Evolutionary conservation across 2,329 filamentous ascomycete species (phyloP), one percentile per base, ranked within the genome.

Genomic region (Ciborinia camelliae): DNA sequence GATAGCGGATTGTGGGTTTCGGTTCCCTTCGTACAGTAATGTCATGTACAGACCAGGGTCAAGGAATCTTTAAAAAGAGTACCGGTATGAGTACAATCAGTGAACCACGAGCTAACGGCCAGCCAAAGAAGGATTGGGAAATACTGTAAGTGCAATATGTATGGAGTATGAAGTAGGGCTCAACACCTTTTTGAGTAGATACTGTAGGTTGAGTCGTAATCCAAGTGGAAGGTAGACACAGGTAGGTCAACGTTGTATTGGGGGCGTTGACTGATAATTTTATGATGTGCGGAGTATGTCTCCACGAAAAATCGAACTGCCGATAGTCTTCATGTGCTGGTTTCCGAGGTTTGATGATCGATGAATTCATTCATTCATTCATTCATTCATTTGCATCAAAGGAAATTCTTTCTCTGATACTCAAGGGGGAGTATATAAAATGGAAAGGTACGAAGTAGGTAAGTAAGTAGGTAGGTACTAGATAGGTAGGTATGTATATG

Each of bases 1-100:
- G 54, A 57, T 32, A 39, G 39, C 54, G 54, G 54, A 57, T 57
- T 32, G 54, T 57, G 54, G 54, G 26, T 57, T 57, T 39, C 54
- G 54, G 26, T 57, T 57, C 54, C 54, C 54, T 57, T 57, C 32
- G 18, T n/a, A 23, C 26, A 43, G 48, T 26, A 51, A 14, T 10
- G 51, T 39, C n/a, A n/a, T 54, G 51, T 26, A 39, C 51, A 54
- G 32, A 54, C n/a, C 54, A 57, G 39, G 54, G 54, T n/a, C 37
- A 43, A 57, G 54, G 39, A 32, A 57, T 32, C 39, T 32, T 32
- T 23, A 43, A 37, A n/a, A n/a, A 45, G 41, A 45, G 1, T n/a
- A n/a, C n/a, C n/a, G n/a, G n/a, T n/a, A 18, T 26, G n/a, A 37
- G 37, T 30, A 45, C 39, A 45, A 57, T 57, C 18, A 18, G 54